Evolutionary conservation across 2,329 filamentous ascomycete genomes (phyloP), one percentile per base, ranked within the genome.

Genomic region (Ophiostoma angusticollis): DNA sequence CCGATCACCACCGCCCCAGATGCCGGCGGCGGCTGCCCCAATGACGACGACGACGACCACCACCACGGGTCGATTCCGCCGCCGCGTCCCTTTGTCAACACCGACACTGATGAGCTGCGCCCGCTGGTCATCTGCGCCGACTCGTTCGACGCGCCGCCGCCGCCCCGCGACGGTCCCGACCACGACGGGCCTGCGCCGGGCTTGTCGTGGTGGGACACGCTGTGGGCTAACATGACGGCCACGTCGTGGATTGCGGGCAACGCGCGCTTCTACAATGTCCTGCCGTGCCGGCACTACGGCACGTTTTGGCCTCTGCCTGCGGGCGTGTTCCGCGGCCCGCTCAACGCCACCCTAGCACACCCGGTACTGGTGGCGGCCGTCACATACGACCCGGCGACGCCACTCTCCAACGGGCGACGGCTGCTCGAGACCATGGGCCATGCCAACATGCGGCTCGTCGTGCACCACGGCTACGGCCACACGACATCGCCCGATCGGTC

Each of bases 391-490:
- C 65, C 66, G 0, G 65, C 65, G 2, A 70, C 67, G 6, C 66
- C 66, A 5, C 48, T 70, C 31, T 58, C 64, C 5, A 68, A 70
- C 40, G 65, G 65, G 1, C 52, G 63, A 11, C 51, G 64, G 19
- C 53, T 70, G 3, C 40, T 61, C 14, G 36, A 45, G 0, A 65
- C 66, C 39, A 67, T 70, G 64, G 66, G 64, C 1, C 39, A 47
- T 1, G 36, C 46, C 7, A 70, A 69, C 39, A 64, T 65, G n/a
- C 48, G 64, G 6, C 51, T 70, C 14, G 53, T 70, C 24, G 64
- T 52, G 5, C 67, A 70, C 40, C 65, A 69, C 40, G 65, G 65
- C 5, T 69, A 68, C 35, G 66, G 66, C 0, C 65, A 70, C 42
- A 58, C 61, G 11, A 65, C 62, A 4, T 22, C 16, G 17, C 51